A percentile compares a stretch with the other conserved stretches of the same genome.
Evolutionary conservation across 768 basidiomycete species (phyloP).

Genomic region (Lepiota brunneoincarnata): DNA sequence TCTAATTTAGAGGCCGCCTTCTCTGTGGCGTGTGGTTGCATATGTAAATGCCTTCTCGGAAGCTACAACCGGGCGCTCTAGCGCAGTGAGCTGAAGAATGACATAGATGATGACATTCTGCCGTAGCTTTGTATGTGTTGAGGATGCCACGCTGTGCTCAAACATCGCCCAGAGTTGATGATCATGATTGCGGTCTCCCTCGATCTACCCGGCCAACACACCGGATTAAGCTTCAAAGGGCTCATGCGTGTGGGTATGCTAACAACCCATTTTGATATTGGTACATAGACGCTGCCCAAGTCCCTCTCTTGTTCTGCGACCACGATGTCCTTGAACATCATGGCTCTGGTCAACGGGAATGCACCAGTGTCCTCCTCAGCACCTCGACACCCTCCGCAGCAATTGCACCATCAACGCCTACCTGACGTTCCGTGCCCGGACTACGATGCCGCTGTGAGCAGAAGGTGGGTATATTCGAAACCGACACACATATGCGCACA

Average conservation of each 20-base stretch:
- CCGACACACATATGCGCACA: neutral
- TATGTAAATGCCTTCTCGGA: no score
- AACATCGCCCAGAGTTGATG: neutral
- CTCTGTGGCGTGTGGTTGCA: no score
- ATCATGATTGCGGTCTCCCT: neutral
- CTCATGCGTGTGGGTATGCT: neutral
- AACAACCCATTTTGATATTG: neutral
- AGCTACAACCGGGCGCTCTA: no score
- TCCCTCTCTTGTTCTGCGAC: constrained; percentile 10
- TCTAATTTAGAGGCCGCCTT: no score
- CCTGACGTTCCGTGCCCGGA: constrained; percentile 37
- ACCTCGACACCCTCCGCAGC: neutral
- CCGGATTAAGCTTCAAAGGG: neutral
- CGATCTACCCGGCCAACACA: neutral
- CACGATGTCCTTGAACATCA: constrained; percentile 13
- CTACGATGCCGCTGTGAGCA: constrained; percentile 36
- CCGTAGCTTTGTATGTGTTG: neutral
- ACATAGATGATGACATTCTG: no score
- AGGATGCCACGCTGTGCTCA: neutral
- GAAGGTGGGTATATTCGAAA: constrained; percentile 29
- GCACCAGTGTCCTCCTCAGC: no score
- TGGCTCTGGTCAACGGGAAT: constrained; percentile 8
- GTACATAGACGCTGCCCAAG: neutral
- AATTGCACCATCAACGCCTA: constrained; percentile 11
- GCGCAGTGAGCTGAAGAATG: no score